These are phyloP conservation scores for Rhizopogon roseolus DNA, from an alignment of 768 basidiomycete species.

Conservation along the genomic window DNA sequence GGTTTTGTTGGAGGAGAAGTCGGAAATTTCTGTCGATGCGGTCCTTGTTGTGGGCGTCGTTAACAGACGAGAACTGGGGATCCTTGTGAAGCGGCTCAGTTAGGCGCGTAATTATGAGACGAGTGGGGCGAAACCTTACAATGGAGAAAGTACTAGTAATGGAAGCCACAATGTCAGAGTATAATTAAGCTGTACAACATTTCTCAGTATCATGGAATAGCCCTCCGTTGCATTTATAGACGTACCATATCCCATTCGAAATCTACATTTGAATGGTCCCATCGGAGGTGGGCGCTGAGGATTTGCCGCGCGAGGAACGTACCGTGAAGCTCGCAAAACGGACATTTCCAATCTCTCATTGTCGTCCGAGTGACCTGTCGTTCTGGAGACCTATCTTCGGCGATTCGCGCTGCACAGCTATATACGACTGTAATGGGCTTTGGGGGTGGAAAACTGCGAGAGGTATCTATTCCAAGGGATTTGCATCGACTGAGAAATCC, in stretches of 20 bases:
- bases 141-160: not conserved
- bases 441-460: constrained; percentile 13
- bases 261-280: constrained; percentile 42
- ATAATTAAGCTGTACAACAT: constrained; percentile 3
- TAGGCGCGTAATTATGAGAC: not conserved
- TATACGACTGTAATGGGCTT: constrained; percentile 21
- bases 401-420: constrained; percentile 7
- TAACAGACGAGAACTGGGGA: not conserved
- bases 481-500: constrained; percentile 46
- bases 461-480: constrained; percentile 29
- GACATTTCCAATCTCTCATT: constrained; percentile 42
- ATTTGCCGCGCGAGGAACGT: constrained; percentile 36
- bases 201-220: not conserved
- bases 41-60: not conserved
- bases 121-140: not conserved
- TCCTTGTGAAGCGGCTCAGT: not conserved
- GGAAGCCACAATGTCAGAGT: constrained; percentile 6
- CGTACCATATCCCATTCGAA: constrained; percentile 32
- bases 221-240: not conserved
- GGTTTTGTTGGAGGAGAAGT: not conserved
- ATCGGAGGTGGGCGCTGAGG: constrained; percentile 43
- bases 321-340: constrained; percentile 47
- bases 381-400: constrained; percentile 8
- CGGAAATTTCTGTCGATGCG: not conserved
- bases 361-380: constrained; percentile 13